Conservation (phyloP, 169 alveolate genomes). For the Theileria parva region DNA sequence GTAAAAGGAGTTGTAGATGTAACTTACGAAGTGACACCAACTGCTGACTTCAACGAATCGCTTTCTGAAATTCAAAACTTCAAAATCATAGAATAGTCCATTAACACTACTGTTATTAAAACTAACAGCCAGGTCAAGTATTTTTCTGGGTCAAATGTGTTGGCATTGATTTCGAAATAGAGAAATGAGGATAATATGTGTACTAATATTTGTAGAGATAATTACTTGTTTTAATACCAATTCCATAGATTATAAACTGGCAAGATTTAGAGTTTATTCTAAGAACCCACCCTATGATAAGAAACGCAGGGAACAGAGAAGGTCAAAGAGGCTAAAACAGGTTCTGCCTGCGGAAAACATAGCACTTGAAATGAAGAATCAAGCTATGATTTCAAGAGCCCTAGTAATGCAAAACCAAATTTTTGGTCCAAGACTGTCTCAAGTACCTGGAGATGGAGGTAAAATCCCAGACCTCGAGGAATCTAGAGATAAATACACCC, state of each 20-base stretch:
- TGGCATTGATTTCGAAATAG: neutral
- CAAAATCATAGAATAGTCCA: slow-evolving; percentile 7
- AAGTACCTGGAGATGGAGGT: slow-evolving; percentile 64
- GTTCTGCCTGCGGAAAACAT: slow-evolving; percentile 20
- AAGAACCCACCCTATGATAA: slow-evolving; percentile 39
- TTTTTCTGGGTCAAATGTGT: too few relatives aligned
- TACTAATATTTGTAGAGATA: neutral
- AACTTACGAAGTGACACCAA: slow-evolving; percentile 58
- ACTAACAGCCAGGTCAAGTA: neutral
- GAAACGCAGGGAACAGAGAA: slow-evolving; percentile 25
- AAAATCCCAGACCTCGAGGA: slow-evolving; percentile 18
- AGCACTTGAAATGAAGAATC: neutral
- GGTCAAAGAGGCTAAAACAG: slow-evolving; percentile 16
- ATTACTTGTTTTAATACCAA: neutral
- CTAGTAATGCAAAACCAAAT: neutral
- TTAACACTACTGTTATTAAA: neutral
- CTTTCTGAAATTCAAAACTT: slow-evolving; percentile 23
- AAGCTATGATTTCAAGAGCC: slow-evolving; percentile 1
- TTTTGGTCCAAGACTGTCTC: slow-evolving; percentile 55
- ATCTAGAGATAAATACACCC: slow-evolving; percentile 15
- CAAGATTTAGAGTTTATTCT: slow-evolving; percentile 6
- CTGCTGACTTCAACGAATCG: slow-evolving; percentile 19
- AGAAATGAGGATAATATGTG: neutral
- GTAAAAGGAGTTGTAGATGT: slow-evolving; percentile 48
- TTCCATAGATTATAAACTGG: neutral